phyloP scores from a whole-genome alignment of 345 rosid genomes.

The Salix koriyanagi region DNA sequence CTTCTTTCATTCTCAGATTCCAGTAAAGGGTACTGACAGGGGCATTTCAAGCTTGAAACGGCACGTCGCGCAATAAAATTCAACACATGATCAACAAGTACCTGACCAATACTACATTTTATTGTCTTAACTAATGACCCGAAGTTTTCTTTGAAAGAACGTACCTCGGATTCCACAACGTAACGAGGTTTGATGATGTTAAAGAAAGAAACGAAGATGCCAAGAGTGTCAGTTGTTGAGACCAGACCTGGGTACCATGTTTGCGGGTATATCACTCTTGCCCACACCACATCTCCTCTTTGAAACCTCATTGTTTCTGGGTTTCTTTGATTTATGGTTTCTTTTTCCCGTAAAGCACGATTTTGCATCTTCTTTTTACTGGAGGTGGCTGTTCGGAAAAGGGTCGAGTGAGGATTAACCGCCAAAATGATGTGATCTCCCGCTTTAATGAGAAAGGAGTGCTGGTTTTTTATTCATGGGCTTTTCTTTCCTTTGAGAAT shows the following conservation, averaged over 20 bases:
- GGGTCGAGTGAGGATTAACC: too few relatives aligned
- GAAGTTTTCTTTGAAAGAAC: conserved; percentile 7
- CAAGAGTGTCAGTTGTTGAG: not conserved
- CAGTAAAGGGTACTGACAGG: not conserved
- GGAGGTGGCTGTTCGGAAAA: too few relatives aligned
- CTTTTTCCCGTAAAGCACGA: too few relatives aligned
- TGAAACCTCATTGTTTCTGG: not conserved
- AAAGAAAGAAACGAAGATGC: conserved; percentile 17
- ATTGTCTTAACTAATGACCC: not conserved
- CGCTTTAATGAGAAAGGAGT: too few relatives aligned
- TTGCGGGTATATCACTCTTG: conserved; percentile 18
- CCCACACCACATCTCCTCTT: conserved; percentile 24
- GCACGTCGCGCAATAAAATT: not conserved
- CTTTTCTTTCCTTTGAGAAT: too few relatives aligned
- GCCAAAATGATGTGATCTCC: too few relatives aligned
- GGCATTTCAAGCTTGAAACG: not conserved
- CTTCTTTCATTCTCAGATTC: not conserved
- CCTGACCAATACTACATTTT: not conserved
- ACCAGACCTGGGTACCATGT: conserved; percentile 31
- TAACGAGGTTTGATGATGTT: not conserved
- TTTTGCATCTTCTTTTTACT: too few relatives aligned
- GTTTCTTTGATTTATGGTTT: too few relatives aligned
- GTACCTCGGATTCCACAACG: conserved; percentile 8
- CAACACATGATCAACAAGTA: not conserved
- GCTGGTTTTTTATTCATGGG: too few relatives aligned